Conservation (phyloP, 148 eudicot genomes). For the Limonium bicolor region DNA sequence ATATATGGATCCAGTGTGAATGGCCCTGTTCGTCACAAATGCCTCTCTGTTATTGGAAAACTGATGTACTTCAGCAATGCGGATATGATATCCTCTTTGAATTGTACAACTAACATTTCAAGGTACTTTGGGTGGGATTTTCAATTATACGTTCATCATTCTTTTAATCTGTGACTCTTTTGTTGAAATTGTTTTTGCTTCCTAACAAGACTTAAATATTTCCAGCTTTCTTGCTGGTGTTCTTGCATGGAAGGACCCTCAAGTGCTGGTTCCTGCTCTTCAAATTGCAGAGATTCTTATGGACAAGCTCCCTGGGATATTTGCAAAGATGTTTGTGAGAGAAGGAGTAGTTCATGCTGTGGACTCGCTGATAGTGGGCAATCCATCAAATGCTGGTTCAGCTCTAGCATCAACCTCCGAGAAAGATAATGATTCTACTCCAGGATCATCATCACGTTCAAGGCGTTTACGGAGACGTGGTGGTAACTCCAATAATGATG, state of each 20-base stretch:
- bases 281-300: slow-evolving; percentile 90
- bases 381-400: slow-evolving; percentile 22
- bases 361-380: slow-evolving; percentile 50
- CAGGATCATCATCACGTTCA: slow-evolving; percentile 65
- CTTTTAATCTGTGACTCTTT: background rate
- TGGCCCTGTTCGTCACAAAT: slow-evolving; percentile 95
- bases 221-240: slow-evolving; percentile 93
- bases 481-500: slow-evolving; percentile 44
- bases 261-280: slow-evolving; percentile 87
- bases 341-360: slow-evolving; percentile 98
- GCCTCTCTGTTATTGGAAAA: slow-evolving; percentile 89
- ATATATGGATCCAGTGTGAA: slow-evolving; percentile 95
- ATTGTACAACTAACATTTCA: slow-evolving; percentile 58
- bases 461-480: slow-evolving; percentile 70
- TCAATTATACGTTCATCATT: background rate
- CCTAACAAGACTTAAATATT: background rate
- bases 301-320: slow-evolving; percentile 90
- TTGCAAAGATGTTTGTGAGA: slow-evolving; percentile 86
- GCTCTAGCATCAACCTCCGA: slow-evolving; percentile 33
- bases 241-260: slow-evolving; percentile 98
- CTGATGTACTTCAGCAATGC: slow-evolving; percentile 91
- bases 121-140: slow-evolving; percentile 26
- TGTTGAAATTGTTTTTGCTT: background rate
- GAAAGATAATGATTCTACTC: slow-evolving; percentile 56
- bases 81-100: slow-evolving; percentile 69